Evolutionary conservation across 2,329 filamentous ascomycete species (phyloP).

Genomic region (Ophiobolus disseminans): DNA sequence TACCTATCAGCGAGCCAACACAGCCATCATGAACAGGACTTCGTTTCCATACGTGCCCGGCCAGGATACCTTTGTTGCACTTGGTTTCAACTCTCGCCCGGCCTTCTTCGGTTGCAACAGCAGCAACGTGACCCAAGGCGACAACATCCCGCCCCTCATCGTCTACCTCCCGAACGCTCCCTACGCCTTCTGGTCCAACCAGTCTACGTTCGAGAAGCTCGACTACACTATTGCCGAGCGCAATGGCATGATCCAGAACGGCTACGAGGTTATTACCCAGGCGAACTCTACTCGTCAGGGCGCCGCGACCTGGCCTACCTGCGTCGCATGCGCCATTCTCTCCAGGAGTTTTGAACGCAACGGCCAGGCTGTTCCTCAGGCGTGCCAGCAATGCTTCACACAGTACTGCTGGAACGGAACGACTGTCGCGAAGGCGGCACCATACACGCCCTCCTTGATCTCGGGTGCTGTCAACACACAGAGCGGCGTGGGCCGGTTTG

Average conservation of each 20-base stretch:
- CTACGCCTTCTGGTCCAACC: slow-evolving; percentile 78
- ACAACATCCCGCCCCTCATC: slow-evolving; percentile 68
- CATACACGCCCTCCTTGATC: slow-evolving; percentile 37
- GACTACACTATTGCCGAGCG: slow-evolving; percentile 70
- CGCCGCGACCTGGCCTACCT: slow-evolving; percentile 72
- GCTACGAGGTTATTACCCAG: slow-evolving; percentile 82
- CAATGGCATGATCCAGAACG: slow-evolving; percentile 84
- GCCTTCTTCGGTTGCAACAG: slow-evolving; percentile 82
- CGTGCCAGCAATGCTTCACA: slow-evolving; percentile 78
- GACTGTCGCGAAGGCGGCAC: slow-evolving; percentile 44
- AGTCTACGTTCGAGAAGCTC: slow-evolving; percentile 73
- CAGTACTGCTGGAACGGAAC: slow-evolving; percentile 96
- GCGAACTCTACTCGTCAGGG: slow-evolving; percentile 77
- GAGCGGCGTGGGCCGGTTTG: slow-evolving; percentile 31
- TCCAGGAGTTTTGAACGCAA: slow-evolving; percentile 77
- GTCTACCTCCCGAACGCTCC: slow-evolving; percentile 90
- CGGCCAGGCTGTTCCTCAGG: slow-evolving; percentile 69
- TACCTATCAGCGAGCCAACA: slow-evolving; percentile 72
- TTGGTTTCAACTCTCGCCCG: slow-evolving; percentile 74
- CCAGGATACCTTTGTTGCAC: slow-evolving; percentile 78
- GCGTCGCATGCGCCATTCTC: slow-evolving; percentile 87
- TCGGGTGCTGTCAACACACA: slow-evolving; percentile 23
- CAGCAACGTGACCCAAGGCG: slow-evolving; percentile 63
- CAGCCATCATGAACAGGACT: slow-evolving; percentile 69
- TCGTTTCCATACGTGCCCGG: slow-evolving; percentile 76